A percentile compares a stretch with the other conserved stretches of the same genome.
Conservation (phyloP, 805 yeast species). For the Lipomyces spencermartinsiae region DNA sequence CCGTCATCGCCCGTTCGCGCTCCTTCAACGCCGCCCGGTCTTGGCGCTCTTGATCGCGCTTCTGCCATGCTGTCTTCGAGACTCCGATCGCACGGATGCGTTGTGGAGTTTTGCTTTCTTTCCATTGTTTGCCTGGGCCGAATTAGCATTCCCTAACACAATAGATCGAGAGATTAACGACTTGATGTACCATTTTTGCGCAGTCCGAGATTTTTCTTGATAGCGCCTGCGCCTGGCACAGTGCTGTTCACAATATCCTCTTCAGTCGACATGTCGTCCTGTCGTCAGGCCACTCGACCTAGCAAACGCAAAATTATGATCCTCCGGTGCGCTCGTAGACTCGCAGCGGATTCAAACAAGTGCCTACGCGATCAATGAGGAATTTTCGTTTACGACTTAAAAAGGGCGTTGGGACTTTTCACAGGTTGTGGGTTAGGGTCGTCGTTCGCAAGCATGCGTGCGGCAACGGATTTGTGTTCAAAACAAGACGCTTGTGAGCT, state of each 20-base stretch:
- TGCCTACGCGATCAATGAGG: too few species aligned
- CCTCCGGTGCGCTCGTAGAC: too few species aligned
- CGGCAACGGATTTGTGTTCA: too few species aligned
- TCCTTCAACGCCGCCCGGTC: constrained; percentile 72
- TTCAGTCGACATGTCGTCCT: background rate
- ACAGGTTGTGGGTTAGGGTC: too few species aligned
- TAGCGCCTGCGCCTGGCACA: background rate
- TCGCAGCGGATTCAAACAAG: too few species aligned
- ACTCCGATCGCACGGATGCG: constrained; percentile 54
- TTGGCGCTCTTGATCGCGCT: constrained; percentile 67
- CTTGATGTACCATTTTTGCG: constrained; percentile 17
- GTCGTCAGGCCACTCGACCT: background rate
- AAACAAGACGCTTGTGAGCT: too few species aligned
- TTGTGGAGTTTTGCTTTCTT: constrained; percentile 47
- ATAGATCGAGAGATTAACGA: too few species aligned
- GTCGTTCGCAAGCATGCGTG: too few species aligned
- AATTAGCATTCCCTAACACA: background rate
- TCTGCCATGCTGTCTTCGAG: constrained; percentile 62
- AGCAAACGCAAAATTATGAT: background rate
- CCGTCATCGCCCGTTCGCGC: constrained; percentile 73
- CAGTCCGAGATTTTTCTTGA: constrained; percentile 15
- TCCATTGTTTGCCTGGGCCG: constrained; percentile 47
- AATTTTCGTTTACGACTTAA: too few species aligned
- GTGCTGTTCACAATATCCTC: background rate
- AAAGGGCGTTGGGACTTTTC: too few species aligned